Evolutionary conservation across 2,329 filamentous ascomycete species (phyloP).

Genomic region (Neopestalotiopsis clavispora): DNA sequence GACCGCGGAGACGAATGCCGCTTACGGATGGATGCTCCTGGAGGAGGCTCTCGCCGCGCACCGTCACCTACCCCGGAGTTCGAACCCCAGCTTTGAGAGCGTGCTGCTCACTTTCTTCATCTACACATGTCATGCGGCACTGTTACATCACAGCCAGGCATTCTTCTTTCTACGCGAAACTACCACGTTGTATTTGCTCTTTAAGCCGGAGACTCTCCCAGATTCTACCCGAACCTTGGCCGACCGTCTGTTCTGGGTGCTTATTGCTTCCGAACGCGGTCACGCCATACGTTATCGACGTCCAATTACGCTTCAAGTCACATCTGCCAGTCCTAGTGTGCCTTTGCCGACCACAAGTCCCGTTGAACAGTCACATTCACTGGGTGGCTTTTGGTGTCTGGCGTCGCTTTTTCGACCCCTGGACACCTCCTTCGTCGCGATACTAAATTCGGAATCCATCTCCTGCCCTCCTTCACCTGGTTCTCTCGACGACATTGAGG

Average conservation of each 20-base stretch:
- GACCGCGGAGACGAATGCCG: conserved; percentile 39
- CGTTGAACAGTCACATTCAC: conserved; percentile 23
- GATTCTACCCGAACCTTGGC: conserved; percentile 31
- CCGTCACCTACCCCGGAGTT: conserved; percentile 37
- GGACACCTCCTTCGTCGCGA: conserved; percentile 46
- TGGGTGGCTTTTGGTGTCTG: conserved; percentile 45
- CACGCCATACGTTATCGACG: conserved; percentile 50
- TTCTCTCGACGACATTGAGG: conserved; percentile 41
- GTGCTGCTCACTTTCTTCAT: conserved; percentile 49
- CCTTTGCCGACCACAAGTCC: conserved; percentile 30
- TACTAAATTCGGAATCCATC: conserved; percentile 44
- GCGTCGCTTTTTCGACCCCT: conserved; percentile 46
- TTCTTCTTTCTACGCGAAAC: conserved; percentile 51
- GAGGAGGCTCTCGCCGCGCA: conserved; percentile 41
- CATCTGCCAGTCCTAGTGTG: conserved; percentile 37
- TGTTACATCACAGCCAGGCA: conserved; percentile 48
- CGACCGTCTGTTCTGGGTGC: conserved; percentile 48
- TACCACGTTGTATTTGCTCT: conserved; percentile 43
- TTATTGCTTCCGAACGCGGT: conserved; percentile 48
- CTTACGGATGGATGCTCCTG: conserved; percentile 43
- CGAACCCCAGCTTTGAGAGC: conserved; percentile 43
- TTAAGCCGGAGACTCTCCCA: conserved; percentile 36
- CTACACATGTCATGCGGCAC: conserved; percentile 47
- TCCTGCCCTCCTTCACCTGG: conserved; percentile 36
- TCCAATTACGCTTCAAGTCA: conserved; percentile 49